Base-by-base conservation (phyloP, 2,329 filamentous ascomycete species). In the Hypoxylon sp. region DNA sequence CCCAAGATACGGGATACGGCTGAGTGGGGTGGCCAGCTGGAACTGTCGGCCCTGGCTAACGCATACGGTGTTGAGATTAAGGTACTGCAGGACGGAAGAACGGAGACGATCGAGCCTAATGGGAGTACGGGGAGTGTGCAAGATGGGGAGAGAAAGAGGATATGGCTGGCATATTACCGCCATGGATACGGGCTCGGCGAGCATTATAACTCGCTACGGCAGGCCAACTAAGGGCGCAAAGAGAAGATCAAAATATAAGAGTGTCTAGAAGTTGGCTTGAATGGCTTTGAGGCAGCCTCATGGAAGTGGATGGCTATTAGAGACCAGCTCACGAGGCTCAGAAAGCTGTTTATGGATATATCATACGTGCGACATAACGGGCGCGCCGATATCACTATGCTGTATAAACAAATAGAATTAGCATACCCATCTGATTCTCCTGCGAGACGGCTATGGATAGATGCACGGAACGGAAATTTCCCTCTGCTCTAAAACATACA, bases 141-240 rank as follows among this genome's bases (percentile, higher is more conserved):
- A n/a, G 76, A 82, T 56, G 83, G 81, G 21, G 78, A 79, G 58
- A 83, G 81, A 71, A 87, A 87, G 73, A 88, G 87, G 72, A 86
- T 97, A 55, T 98, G 96, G 95, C 79, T 99, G 79, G 95, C 94
- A 36, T 99, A 98, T 80, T 98, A 98, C 80, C 87, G 92, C 74
- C 94, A 98, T 82, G 93, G 93, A 52, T 98, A 97, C 79, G 95
- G 95, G 1, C 83, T 99, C 53, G 96, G 96, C 11, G 96, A 98
- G 82, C 96, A 99, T 81, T 99, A 99, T 81, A 99, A 99, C 78
- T 97, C 94, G 58, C 80, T 99, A 77, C 80, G 88, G 73, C 87
- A 83, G 75, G 77, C 77, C 13, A 46, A 21, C 5, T 69, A 50
- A 67, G 28, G 28, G 11, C 30, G 38, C 14, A 10, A 30, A 13